Percentiles rank a stretch among this genome's conserved stretches.
Evolutionary conservation across 208 protist species (phyloP).

Genomic region (Trypanosoma rangeli): DNA sequence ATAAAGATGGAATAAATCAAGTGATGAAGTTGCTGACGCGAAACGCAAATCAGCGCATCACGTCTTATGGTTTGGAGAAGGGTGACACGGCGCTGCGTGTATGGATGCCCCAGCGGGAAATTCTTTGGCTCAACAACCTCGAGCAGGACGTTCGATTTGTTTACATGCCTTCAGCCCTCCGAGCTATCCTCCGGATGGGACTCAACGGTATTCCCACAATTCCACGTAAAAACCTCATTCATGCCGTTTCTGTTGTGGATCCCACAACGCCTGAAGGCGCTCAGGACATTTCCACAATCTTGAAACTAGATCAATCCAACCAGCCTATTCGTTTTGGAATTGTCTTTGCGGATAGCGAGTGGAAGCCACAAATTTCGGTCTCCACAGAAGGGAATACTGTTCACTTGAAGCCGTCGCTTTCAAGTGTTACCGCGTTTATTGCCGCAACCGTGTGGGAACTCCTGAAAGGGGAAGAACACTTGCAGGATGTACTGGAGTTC

Average conservation of each 20-base stretch:
- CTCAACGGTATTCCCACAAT: constrained; percentile 23
- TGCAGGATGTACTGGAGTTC: constrained; percentile 9
- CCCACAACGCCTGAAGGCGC: constrained; percentile 22
- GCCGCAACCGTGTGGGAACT: constrained; percentile 35
- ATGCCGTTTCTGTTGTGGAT: constrained; percentile 66
- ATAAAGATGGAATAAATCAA: neutral
- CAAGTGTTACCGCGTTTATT: constrained; percentile 13
- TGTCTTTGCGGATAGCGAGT: constrained; percentile 37
- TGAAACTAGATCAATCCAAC: constrained; percentile 17
- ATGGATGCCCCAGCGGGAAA: constrained; percentile 23
- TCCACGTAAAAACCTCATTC: constrained; percentile 79
- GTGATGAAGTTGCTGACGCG: neutral
- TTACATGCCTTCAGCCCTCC: constrained; percentile 9
- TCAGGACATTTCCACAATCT: constrained; percentile 15
- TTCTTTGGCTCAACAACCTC: constrained; percentile 80
- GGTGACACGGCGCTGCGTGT: constrained; percentile 19
- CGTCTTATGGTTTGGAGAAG: neutral
- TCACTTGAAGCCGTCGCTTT: neutral
- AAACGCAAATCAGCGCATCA: neutral
- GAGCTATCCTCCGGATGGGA: neutral
- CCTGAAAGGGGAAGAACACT: constrained; percentile 2
- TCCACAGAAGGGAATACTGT: neutral
- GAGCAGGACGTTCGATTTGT: constrained; percentile 60
- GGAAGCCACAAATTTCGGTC: constrained; percentile 20
- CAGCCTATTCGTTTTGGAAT: constrained; percentile 58